A percentile compares a stretch with the other conserved stretches of the same genome.
These are phyloP conservation scores for Macroventuria anomochaeta DNA, from an alignment of 2,329 filamentous ascomycete species.

Conservation along the genomic window DNA sequence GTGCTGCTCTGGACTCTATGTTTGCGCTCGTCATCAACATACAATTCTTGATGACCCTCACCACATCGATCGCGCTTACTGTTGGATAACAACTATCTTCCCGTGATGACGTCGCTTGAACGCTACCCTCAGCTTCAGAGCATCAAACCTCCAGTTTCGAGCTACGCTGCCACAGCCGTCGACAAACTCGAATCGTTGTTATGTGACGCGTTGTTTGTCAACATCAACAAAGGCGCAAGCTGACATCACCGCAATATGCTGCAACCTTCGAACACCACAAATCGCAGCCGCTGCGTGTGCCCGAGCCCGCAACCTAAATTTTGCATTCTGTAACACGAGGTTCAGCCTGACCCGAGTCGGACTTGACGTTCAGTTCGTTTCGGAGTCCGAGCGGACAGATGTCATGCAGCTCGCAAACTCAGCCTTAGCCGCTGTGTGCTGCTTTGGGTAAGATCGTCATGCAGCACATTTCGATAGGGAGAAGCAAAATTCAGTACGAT, in stretches of 20 bases:
- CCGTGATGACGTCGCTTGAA: not conserved
- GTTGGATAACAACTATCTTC: not conserved
- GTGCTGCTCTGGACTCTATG: not conserved
- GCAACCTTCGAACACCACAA: not conserved
- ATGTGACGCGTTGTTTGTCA: conserved; percentile 14
- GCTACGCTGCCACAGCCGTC: not conserved
- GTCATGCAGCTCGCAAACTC: conserved; percentile 12
- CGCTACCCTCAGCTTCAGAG: not conserved
- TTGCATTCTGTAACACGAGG: conserved; percentile 4
- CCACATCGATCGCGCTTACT: conserved; percentile 4
- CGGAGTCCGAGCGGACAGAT: conserved; percentile 6
- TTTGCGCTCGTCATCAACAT: conserved; percentile 7
- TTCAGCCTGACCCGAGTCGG: not conserved
- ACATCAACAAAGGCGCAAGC: conserved; percentile 11
- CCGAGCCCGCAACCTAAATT: not conserved
- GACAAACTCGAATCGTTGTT: not conserved
- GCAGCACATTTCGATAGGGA: conserved; percentile 9
- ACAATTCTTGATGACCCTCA: conserved; percentile 2
- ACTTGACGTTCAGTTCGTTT: conserved; percentile 5
- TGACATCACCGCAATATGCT: conserved; percentile 7
- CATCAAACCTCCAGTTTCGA: not conserved
- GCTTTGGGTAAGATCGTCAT: conserved; percentile 6
- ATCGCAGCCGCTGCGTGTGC: conserved; percentile 1
- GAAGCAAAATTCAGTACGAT: conserved; percentile 3
- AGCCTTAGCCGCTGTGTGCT: conserved; percentile 14